Evolutionary conservation across 495 filamentous ascomycete species (phyloP), one percentile per base, ranked within the genome.

Genomic region (Letharia lupina): DNA sequence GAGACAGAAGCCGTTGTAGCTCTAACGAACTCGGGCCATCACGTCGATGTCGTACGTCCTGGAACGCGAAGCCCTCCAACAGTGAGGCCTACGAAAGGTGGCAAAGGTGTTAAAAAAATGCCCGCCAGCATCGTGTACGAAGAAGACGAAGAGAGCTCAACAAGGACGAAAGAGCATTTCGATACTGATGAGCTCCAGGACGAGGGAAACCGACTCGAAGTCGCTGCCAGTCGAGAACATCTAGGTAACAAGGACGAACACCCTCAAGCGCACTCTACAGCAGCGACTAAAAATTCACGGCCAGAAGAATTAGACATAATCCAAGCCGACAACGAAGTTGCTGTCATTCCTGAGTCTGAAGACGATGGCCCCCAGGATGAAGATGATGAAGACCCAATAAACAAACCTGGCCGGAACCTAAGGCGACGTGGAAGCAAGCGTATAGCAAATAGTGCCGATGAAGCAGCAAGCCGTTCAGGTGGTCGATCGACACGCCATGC

Each of bases 21-120:
- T 23, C 78, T 96, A 42, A 87, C 90, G 0, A 87, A 86, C 70
- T 95, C 91, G 4, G 91, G 91, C 16, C 84, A 81, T 70, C 90
- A 95, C 73, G 83, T 86, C 64, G 71, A 83, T 63, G 78, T 83
- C 18, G 78, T 86, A 40, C 75, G 82, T 64, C 77, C 82, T 40
- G 84, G 82, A 50, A 91, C 89, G 16, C 80, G 74, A 48, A 91
- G 84, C 67, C 91, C 91, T 3, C 89, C 92, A 68, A 67, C 50
- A 41, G 73, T 74, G 58, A 81, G 86, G 64, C 77, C 80, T 3
- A 85, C 80, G 33, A 81, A 86, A 50, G 85, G 84, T 50, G 76
- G 75, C 16, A 92, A 91, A 73, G 84, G 87, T 15, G 64, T 89
- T 6, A 88, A 84, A 73, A 80, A 82, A 67, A 73, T 79, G 28